phyloP scores from a whole-genome alignment of 1,139 yeast species.

The Hemisphaericaspora lyxosophila region DNA sequence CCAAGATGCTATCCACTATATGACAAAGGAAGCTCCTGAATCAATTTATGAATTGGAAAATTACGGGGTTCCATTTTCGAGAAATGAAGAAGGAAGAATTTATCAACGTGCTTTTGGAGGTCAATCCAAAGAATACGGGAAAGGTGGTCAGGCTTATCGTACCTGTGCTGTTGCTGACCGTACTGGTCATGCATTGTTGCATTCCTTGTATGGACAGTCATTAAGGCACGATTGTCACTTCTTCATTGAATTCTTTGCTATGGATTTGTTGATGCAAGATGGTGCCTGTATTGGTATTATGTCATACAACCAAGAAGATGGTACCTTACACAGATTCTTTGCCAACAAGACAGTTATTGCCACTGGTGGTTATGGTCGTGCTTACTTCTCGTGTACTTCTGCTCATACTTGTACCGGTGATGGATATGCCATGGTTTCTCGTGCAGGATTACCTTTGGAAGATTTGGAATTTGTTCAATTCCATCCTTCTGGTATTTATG shows the following conservation, averaged over 20 bases:
- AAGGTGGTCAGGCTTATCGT: constrained; percentile 99
- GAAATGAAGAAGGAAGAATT: constrained; percentile 95
- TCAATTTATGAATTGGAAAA: constrained; percentile 96
- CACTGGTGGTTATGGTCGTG: constrained; percentile 98
- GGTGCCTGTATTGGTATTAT: constrained; percentile 97
- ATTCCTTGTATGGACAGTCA: constrained; percentile 95
- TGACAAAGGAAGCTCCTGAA: constrained; percentile 97
- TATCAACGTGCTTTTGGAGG: constrained; percentile 99
- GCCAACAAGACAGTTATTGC: constrained; percentile 96
- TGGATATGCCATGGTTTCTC: constrained; percentile 96
- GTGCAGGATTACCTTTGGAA: constrained; percentile 98
- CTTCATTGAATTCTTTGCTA: constrained; percentile 95
- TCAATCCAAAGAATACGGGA: constrained; percentile 91
- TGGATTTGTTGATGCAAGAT: constrained; percentile 92
- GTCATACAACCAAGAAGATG: constrained; percentile 98
- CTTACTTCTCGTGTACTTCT: constrained; percentile 97
- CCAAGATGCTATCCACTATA: constrained; percentile 98
- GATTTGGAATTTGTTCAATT: constrained; percentile 97
- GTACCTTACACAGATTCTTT: constrained; percentile 96
- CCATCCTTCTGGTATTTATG: constrained; percentile 99
- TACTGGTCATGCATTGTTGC: constrained; percentile 97
- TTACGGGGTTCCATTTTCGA: constrained; percentile 96
- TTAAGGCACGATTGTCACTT: constrained; percentile 96
- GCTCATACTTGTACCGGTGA: constrained; percentile 99
- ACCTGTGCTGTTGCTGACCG: constrained; percentile 99